Evolutionary conservation across 179 eudicot genomes (phyloP).

Genomic region (Sideroxylon spinosum): DNA sequence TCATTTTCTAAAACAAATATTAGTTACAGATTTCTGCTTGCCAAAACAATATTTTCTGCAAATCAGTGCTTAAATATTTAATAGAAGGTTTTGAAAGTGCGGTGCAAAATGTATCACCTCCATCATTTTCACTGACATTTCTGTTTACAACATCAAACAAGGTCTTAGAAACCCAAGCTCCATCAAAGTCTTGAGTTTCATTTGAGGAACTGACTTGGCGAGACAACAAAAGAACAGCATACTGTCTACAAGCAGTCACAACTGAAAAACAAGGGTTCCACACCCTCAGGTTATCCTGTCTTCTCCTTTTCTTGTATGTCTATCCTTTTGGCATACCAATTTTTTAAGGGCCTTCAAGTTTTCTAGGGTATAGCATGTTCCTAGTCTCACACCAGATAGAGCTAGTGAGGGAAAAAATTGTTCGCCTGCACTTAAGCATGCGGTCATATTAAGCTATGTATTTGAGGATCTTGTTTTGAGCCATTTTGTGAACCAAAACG

Average conservation of each 20-base stretch:
- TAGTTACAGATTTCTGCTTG: background rate
- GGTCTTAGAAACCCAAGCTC: constrained; percentile 21
- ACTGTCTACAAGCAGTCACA: constrained; percentile 20
- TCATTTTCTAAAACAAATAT: background rate
- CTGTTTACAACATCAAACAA: constrained; percentile 19
- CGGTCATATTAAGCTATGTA: background rate
- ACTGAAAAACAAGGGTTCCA: constrained; percentile 18
- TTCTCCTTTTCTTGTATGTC: constrained; percentile 16
- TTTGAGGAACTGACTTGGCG: constrained; percentile 21
- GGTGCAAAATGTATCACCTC: background rate
- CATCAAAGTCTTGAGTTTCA: constrained; percentile 17
- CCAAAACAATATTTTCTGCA: background rate
- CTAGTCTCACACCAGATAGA: background rate
- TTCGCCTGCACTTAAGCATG: background rate
- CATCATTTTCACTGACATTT: constrained; percentile 6
- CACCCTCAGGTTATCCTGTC: constrained; percentile 23
- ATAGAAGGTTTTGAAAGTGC: background rate
- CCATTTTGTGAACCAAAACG: background rate
- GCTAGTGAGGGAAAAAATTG: background rate
- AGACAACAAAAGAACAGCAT: constrained; percentile 18
- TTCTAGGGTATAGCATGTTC: background rate
- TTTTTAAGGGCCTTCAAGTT: background rate
- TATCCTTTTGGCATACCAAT: constrained; percentile 12
- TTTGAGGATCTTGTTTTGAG: background rate
- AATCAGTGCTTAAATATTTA: background rate